phyloP scores from a whole-genome alignment of 495 filamentous ascomycete species.

The Neurospora sp. region DNA sequence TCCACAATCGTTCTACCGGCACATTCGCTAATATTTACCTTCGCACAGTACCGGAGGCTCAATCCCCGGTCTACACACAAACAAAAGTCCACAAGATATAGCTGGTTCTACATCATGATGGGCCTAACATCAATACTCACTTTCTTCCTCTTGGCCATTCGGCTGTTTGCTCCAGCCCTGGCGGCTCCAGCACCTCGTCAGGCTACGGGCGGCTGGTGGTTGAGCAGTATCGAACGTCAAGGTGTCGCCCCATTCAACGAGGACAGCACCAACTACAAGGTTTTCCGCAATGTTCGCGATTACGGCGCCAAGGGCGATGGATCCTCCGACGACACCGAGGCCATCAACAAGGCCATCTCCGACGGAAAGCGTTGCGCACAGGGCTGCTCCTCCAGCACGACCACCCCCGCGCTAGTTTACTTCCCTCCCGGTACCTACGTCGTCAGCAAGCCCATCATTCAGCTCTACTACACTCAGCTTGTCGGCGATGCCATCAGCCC shows the following conservation, averaged over 20 bases:
- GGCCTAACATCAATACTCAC: conserved; percentile 29
- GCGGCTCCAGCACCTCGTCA: conserved; percentile 21
- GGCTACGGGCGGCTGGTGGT: conserved; percentile 52
- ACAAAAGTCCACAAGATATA: conserved; percentile 17
- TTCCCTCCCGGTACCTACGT: conserved; percentile 73
- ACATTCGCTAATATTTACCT: neutral
- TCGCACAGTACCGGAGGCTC: neutral
- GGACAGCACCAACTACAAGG: conserved; percentile 43
- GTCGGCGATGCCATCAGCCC: conserved; percentile 59
- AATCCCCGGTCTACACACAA: conserved; percentile 2
- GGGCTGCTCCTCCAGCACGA: conserved; percentile 75
- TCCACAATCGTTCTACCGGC: neutral
- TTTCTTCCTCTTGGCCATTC: conserved; percentile 24
- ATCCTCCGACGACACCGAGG: conserved; percentile 70
- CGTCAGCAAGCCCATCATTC: conserved; percentile 56
- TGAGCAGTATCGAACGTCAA: conserved; percentile 59
- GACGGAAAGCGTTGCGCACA: conserved; percentile 66
- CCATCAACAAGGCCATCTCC: conserved; percentile 80
- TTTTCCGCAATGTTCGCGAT: conserved; percentile 84
- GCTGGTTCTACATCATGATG: conserved; percentile 36
- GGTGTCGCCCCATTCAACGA: conserved; percentile 56
- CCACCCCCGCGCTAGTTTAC: conserved; percentile 63
- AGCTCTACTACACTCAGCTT: conserved; percentile 74
- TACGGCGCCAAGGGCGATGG: conserved; percentile 57
- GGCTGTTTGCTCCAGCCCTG: conserved; percentile 23